Evolutionary conservation across 2,329 filamentous ascomycete species (phyloP).

Genomic region (Paecilomyces sp.): DNA sequence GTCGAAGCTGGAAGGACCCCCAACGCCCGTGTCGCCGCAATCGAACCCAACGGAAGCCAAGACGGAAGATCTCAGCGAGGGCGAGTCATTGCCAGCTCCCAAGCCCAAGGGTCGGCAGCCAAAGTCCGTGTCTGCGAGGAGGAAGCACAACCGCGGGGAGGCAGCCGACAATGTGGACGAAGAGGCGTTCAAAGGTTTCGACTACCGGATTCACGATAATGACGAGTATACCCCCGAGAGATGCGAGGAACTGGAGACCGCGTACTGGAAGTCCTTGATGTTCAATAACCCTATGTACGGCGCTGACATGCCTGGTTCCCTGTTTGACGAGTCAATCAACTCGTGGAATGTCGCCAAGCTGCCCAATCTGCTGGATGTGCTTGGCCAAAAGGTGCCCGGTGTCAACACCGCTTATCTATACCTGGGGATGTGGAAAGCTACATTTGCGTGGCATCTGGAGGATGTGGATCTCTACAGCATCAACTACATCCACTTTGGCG

Average conservation of each 20-base stretch:
- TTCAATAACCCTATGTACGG: slow-evolving; percentile 94
- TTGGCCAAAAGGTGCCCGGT: slow-evolving; percentile 91
- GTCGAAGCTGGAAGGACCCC: slow-evolving; percentile 40
- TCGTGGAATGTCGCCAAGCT: slow-evolving; percentile 93
- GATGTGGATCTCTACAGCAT: slow-evolving; percentile 99
- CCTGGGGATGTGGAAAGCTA: slow-evolving; percentile 99
- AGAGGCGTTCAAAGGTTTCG: slow-evolving; percentile 80
- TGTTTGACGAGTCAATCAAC: slow-evolving; percentile 80
- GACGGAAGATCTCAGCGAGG: slow-evolving; percentile 46
- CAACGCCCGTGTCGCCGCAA: slow-evolving; percentile 47
- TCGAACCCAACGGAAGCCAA: slow-evolving; percentile 48
- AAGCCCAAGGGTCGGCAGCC: slow-evolving; percentile 51
- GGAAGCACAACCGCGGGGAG: slow-evolving; percentile 78
- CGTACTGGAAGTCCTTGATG: slow-evolving; percentile 95
- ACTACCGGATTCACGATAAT: slow-evolving; percentile 76
- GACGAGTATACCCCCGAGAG: slow-evolving; percentile 86
- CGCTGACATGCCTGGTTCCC: slow-evolving; percentile 89
- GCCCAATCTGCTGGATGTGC: slow-evolving; percentile 84
- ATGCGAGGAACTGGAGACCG: slow-evolving; percentile 87
- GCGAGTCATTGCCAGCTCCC: slow-evolving; percentile 31
- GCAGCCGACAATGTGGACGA: slow-evolving; percentile 77
- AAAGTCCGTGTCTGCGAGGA: slow-evolving; percentile 73
- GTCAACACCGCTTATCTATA: slow-evolving; percentile 98
- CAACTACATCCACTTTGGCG: slow-evolving; percentile 98
- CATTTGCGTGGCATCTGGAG: slow-evolving; percentile 97